Conservation (phyloP, 225 moss, liverwort and hornwort genomes). For the Lunularia cruciata region DNA sequence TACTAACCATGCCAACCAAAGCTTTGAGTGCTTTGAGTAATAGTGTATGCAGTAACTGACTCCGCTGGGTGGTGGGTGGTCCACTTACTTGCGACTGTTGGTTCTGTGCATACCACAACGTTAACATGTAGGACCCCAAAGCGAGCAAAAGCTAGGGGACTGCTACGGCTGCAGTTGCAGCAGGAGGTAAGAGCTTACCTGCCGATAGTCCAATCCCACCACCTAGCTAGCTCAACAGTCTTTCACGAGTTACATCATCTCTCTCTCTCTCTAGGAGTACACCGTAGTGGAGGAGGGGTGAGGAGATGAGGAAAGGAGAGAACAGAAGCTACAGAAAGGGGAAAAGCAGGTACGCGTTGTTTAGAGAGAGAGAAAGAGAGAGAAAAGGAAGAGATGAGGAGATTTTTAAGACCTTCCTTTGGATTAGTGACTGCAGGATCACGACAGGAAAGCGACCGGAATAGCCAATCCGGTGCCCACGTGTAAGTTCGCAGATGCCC, state of each 20-base stretch:
- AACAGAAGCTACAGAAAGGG: neutral
- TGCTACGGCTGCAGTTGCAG: too few relatives aligned
- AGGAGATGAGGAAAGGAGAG: neutral
- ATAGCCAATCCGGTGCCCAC: neutral
- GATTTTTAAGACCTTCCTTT: neutral
- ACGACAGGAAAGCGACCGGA: neutral
- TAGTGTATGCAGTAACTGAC: too few relatives aligned
- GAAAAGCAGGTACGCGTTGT: neutral
- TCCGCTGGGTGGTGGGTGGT: too few relatives aligned
- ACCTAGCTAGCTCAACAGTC: too few relatives aligned
- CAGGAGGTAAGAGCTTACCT: slow-evolving; percentile 2
- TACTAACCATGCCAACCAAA: too few relatives aligned
- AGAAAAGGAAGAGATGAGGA: slow-evolving; percentile 1
- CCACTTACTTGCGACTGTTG: neutral
- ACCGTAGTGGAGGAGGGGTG: neutral
- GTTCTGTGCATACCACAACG: slow-evolving; percentile 6
- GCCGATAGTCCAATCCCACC: neutral
- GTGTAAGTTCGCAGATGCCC: neutral
- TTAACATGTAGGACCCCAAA: neutral
- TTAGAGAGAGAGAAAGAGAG: neutral
- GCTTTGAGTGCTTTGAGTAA: neutral
- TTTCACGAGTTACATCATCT: neutral
- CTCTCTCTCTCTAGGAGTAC: neutral
- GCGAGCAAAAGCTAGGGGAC: neutral
- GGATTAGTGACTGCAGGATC: neutral